phyloP scores from a whole-genome alignment of 352 stramenopile species.

The Pilasporangium apinafurcum region DNA sequence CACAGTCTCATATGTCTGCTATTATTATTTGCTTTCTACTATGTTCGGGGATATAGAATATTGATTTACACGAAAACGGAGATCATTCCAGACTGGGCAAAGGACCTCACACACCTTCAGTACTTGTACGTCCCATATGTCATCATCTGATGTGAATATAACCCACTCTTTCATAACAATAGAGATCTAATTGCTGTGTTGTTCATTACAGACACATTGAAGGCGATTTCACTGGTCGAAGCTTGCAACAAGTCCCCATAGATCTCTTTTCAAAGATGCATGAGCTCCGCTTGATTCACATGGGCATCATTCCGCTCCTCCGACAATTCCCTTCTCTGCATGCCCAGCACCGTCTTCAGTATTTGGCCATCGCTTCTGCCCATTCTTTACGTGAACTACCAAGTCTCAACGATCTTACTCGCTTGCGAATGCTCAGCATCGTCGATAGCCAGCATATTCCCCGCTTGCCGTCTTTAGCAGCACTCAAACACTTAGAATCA shows the following conservation, averaged over 20 bases:
- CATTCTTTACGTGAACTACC: slow-evolving; percentile 17
- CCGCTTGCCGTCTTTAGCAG: slow-evolving; percentile 11
- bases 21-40: not conserved
- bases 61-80: slow-evolving; percentile 26
- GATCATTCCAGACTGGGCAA: slow-evolving; percentile 14
- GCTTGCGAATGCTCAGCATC: slow-evolving; percentile 14
- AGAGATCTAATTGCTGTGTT: not conserved
- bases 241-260: slow-evolving; percentile 15
- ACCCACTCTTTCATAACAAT: too few relatives aligned
- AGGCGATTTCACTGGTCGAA: slow-evolving; percentile 23
- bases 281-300: slow-evolving; percentile 28
- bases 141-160: too few relatives aligned
- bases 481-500: slow-evolving; percentile 4
- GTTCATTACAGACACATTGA: slow-evolving; percentile 19
- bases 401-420: slow-evolving; percentile 15
- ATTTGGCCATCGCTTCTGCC: slow-evolving; percentile 15
- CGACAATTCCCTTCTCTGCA: slow-evolving; percentile 24
- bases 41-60: slow-evolving; percentile 14
- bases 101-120: slow-evolving; percentile 16
- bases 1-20: not conserved
- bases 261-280: slow-evolving; percentile 32
- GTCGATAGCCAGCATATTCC: slow-evolving; percentile 18
- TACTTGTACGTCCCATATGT: slow-evolving; percentile 29
- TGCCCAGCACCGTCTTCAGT: slow-evolving; percentile 20
- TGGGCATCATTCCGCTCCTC: slow-evolving; percentile 14